phyloP scores from a whole-genome alignment of 495 filamentous ascomycete genomes.

The Aspergillus indologenus region DNA sequence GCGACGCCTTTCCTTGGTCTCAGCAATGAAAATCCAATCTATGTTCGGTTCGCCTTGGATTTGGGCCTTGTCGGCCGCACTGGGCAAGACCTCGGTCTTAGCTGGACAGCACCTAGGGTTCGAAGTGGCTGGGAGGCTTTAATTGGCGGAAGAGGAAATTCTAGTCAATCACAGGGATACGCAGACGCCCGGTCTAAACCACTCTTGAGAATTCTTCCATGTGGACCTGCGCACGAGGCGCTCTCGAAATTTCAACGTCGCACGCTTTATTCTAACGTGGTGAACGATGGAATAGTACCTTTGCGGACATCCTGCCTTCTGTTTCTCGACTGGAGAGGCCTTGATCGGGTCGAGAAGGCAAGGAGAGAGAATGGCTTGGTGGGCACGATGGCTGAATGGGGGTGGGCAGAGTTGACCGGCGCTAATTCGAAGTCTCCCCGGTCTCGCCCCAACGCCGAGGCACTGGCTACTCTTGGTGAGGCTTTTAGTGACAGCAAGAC shows the following conservation, averaged over 20 bases:
- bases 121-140: constrained; percentile 85
- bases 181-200: constrained; percentile 80
- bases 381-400: constrained; percentile 87
- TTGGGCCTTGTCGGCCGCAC: constrained; percentile 93
- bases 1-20: constrained; percentile 88
- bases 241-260: constrained; percentile 84
- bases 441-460: constrained; percentile 26
- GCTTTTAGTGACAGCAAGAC: constrained; percentile 5
- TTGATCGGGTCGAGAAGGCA: constrained; percentile 91
- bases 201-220: constrained; percentile 83
- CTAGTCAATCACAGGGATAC: constrained; percentile 61
- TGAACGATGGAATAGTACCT: constrained; percentile 97
- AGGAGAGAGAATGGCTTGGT: constrained; percentile 87
- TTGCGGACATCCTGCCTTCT: constrained; percentile 89
- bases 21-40: constrained; percentile 95
- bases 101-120: constrained; percentile 85
- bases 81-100: constrained; percentile 90
- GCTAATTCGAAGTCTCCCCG: constrained; percentile 61
- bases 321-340: constrained; percentile 95
- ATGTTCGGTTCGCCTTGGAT: constrained; percentile 95
- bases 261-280: constrained; percentile 94
- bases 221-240: constrained; percentile 85
- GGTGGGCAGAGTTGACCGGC: constrained; percentile 91
- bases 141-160: constrained; percentile 70
- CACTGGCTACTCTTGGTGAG: constrained; percentile 17